phyloP scores from a whole-genome alignment of 2,329 filamentous ascomycete species.

The Colletotrichum musicola region DNA sequence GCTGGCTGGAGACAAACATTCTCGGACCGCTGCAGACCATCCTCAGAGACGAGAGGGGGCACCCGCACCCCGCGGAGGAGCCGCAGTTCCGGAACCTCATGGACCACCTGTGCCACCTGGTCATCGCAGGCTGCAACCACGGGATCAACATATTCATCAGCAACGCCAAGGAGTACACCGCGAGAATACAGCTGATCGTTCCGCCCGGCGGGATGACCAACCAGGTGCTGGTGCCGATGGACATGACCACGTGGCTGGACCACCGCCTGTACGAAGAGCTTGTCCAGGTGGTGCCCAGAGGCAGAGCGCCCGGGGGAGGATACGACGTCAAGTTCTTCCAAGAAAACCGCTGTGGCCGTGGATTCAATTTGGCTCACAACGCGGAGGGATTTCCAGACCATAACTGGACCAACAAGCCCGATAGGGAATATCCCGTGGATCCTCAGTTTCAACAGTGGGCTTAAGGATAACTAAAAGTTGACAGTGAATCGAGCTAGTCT shows the following conservation, averaged over 20 bases:
- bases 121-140: rapidly evolving
- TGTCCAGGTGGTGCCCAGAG: background rate
- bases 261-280: background rate
- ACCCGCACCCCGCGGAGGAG: background rate
- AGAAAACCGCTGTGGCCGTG: background rate
- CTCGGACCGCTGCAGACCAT: background rate
- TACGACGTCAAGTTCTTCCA: background rate
- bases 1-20: background rate
- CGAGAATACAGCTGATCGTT: background rate
- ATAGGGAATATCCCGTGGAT: no score
- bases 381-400: background rate
- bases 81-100: rapidly evolving
- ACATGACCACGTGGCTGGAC: background rate
- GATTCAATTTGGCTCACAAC: background rate
- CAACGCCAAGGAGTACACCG: background rate
- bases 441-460: no score
- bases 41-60: background rate
- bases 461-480: no score
- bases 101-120: background rate
- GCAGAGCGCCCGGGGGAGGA: background rate
- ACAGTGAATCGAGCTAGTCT: no score
- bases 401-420: background rate
- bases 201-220: background rate
- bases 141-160: background rate
- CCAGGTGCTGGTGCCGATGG: background rate